Evolutionary conservation across 805 yeast genomes (phyloP).

Genomic region (Saccharomycopsis microspora): DNA sequence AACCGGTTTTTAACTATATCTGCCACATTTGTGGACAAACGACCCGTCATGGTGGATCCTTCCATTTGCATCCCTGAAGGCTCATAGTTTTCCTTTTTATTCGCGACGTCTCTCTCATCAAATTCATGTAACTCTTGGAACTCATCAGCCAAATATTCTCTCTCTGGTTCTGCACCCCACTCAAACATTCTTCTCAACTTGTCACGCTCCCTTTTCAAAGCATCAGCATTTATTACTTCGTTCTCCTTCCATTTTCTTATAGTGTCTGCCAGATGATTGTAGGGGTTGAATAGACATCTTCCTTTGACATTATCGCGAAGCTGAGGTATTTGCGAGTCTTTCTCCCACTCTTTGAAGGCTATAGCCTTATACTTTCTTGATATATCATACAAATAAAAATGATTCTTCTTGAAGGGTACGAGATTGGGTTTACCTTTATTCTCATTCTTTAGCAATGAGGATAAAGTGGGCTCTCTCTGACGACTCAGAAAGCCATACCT

Average conservation of each 20-base stretch:
- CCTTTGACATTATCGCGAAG: constrained; percentile 3
- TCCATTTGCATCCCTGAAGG: not conserved
- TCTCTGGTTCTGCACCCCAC: not conserved
- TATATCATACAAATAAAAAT: constrained; percentile 7
- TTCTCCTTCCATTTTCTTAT: constrained; percentile 1
- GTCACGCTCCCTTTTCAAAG: not conserved
- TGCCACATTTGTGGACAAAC: not conserved
- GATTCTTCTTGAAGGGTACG: constrained; percentile 4
- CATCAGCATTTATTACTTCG: not conserved
- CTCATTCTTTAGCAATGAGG: constrained; percentile 1
- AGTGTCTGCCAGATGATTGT: not conserved
- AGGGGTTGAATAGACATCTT: constrained; percentile 2
- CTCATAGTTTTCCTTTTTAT: no score
- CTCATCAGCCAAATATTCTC: not conserved
- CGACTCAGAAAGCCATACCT: constrained; percentile 1
- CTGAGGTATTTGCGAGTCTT: constrained; percentile 2
- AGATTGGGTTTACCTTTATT: not conserved
- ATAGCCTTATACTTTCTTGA: constrained; percentile 8
- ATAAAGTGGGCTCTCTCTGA: not conserved
- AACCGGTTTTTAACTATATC: not conserved
- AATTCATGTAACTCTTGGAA: not conserved
- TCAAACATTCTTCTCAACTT: not conserved
- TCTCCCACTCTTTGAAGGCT: constrained; percentile 10
- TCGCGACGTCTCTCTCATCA: no score
- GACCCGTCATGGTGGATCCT: not conserved